Conservation (phyloP, 331 rosid genomes). For the Stylosanthes scabra region DNA sequence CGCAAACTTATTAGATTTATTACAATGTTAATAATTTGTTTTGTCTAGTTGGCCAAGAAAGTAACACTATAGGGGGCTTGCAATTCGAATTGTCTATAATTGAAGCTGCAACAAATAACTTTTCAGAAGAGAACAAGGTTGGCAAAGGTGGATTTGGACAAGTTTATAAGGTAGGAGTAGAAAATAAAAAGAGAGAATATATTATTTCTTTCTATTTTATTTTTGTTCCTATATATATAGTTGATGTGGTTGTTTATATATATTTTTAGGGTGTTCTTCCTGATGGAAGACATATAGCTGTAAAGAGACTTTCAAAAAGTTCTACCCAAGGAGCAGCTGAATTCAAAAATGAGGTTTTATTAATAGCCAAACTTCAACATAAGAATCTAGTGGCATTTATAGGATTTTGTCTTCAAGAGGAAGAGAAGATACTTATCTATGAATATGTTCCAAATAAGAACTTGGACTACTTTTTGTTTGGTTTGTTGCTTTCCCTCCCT, state of each 20-base stretch:
- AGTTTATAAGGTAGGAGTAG: slow-evolving; percentile 33
- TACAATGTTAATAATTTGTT: background rate
- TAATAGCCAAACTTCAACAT: background rate
- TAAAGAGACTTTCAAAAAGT: slow-evolving; percentile 11
- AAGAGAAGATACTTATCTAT: background rate
- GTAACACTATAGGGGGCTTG: slow-evolving; percentile 26
- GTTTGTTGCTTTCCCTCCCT: background rate
- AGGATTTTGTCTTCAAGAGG: background rate
- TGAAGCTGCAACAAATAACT: slow-evolving; percentile 50
- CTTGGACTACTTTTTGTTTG: slow-evolving; percentile 11
- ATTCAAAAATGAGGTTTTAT: background rate
- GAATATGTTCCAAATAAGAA: background rate
- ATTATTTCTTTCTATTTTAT: background rate
- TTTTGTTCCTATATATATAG: no score
- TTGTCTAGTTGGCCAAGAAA: slow-evolving; percentile 34
- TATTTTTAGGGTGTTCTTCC: slow-evolving; percentile 9
- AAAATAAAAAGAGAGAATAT: background rate
- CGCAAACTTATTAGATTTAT: background rate
- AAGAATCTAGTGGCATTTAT: background rate
- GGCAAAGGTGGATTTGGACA: slow-evolving; percentile 55
- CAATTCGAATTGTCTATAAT: slow-evolving; percentile 38
- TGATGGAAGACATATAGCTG: slow-evolving; percentile 9
- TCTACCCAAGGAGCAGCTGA: background rate
- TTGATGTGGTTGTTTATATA: background rate
- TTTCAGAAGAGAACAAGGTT: slow-evolving; percentile 41